Conservation (phyloP, 495 filamentous ascomycete genomes). For the Cudoniella acicularis region DNA sequence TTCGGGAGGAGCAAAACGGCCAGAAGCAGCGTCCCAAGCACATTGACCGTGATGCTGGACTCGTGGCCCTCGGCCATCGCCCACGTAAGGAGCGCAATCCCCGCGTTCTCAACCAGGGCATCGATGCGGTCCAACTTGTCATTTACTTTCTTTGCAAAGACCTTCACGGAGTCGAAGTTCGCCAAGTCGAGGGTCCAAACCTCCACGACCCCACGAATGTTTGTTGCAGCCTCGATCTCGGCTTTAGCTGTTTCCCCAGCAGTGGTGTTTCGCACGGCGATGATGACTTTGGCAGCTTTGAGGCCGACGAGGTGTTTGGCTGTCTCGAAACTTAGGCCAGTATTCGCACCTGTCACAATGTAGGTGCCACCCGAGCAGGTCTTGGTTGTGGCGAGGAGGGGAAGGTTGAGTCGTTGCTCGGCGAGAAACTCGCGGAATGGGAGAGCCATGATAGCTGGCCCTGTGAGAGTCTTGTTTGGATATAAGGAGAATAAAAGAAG, state of each 20-base stretch:
- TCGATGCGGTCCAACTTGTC: slow-evolving; percentile 9
- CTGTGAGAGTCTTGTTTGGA: too few relatives aligned
- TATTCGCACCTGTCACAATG: slow-evolving; percentile 38
- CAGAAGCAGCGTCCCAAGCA: slow-evolving; percentile 9
- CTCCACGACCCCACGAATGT: slow-evolving; percentile 32
- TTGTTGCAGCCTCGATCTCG: slow-evolving; percentile 31
- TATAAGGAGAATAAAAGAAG: neutral
- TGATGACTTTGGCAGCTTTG: slow-evolving; percentile 37
- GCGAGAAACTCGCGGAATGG: neutral
- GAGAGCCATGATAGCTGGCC: neutral
- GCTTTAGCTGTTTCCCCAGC: slow-evolving; percentile 35
- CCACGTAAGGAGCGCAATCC: neutral
- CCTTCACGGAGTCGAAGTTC: slow-evolving; percentile 16
- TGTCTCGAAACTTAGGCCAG: slow-evolving; percentile 48
- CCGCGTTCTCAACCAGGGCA: slow-evolving; percentile 13
- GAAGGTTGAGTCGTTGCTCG: slow-evolving; percentile 5
- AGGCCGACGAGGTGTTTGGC: slow-evolving; percentile 37
- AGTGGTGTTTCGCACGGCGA: slow-evolving; percentile 37
- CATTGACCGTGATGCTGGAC: slow-evolving; percentile 13
- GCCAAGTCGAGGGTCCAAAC: slow-evolving; percentile 55
- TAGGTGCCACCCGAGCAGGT: slow-evolving; percentile 4
- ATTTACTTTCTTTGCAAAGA: slow-evolving; percentile 10
- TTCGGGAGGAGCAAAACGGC: slow-evolving; percentile 16
- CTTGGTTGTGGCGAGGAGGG: neutral
- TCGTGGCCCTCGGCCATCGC: neutral